These are phyloP conservation scores for Tylopilus vinaceipallidus DNA, from an alignment of 768 basidiomycete species.

Conservation along the genomic window DNA sequence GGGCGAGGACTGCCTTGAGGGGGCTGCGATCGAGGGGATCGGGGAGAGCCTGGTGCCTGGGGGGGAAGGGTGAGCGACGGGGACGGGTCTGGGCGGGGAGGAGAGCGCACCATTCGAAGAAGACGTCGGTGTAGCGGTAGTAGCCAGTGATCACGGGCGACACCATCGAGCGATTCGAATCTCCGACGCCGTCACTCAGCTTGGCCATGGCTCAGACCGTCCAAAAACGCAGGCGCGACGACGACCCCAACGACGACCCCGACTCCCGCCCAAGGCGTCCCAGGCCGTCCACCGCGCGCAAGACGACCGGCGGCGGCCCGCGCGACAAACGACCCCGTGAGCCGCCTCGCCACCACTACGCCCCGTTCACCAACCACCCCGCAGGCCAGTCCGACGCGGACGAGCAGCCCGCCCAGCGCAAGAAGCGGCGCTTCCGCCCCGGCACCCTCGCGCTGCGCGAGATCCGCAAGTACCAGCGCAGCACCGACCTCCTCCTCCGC, in stretches of 20 bases:
- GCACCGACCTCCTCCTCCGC: conserved; percentile 82
- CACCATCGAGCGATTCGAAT: conserved; percentile 16
- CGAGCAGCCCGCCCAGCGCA: conserved; percentile 30
- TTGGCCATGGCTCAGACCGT: conserved; percentile 67
- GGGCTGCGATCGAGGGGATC: conserved; percentile 56
- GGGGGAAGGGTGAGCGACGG: background rate
- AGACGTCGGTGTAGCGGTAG: conserved; percentile 83
- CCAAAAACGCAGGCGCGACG: conserved; percentile 50
- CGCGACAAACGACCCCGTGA: conserved; percentile 27
- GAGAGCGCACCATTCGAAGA: conserved; percentile 68
- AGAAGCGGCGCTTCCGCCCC: conserved; percentile 77
- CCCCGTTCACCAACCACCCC: conserved; percentile 7
- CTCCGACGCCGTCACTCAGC: background rate
- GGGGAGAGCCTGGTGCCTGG: conserved; percentile 58
- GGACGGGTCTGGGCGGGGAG: background rate
- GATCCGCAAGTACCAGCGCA: conserved; percentile 93
- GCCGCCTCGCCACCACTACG: conserved; percentile 8
- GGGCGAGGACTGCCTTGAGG: conserved; percentile 71
- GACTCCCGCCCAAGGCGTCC: conserved; percentile 42
- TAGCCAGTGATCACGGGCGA: conserved; percentile 61
- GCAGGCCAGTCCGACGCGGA: conserved; percentile 24
- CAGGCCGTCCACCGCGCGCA: conserved; percentile 69
- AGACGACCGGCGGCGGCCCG: conserved; percentile 70
- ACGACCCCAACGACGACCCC: conserved; percentile 32
- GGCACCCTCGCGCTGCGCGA: conserved; percentile 89